phyloP scores from a whole-genome alignment of 192 early-diverging fungal genomes.

The Mortierella claussenii region DNA sequence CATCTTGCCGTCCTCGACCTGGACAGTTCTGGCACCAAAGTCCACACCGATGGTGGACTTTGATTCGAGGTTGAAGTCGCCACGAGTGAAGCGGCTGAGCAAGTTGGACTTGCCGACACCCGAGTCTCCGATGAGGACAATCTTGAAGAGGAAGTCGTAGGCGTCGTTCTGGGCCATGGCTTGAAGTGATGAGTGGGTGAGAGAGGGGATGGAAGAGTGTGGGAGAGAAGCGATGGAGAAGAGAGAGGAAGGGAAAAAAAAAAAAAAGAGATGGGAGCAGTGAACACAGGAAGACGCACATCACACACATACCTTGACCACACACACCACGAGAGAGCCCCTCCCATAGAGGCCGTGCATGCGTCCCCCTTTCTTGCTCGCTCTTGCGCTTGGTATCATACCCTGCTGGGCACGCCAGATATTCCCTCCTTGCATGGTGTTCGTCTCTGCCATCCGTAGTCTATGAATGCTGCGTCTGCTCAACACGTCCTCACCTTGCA shows the following conservation, averaged over 20 bases:
- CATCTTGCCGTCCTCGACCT: slow-evolving; percentile 84
- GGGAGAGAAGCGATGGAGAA: slow-evolving; percentile 1
- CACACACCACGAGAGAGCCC: too few relatives aligned
- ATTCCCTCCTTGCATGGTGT: too few relatives aligned
- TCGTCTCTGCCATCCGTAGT: too few relatives aligned
- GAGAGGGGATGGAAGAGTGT: background rate
- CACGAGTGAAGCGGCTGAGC: slow-evolving; percentile 76
- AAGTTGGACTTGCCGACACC: slow-evolving; percentile 89
- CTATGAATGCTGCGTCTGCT: too few relatives aligned
- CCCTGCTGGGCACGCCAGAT: too few relatives aligned
- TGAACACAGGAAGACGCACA: too few relatives aligned
- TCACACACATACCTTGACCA: too few relatives aligned
- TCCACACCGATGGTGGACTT: slow-evolving; percentile 59
- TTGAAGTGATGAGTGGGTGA: background rate
- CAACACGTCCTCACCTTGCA: too few relatives aligned
- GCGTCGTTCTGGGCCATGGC: slow-evolving; percentile 69
- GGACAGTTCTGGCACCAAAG: slow-evolving; percentile 51
- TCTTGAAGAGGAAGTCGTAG: slow-evolving; percentile 78
- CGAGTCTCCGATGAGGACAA: slow-evolving; percentile 79
- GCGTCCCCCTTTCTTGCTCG: too few relatives aligned
- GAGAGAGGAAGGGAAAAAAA: background rate
- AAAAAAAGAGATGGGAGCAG: too few relatives aligned
- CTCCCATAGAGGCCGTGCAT: too few relatives aligned
- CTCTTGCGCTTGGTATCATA: too few relatives aligned
- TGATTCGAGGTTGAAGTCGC: slow-evolving; percentile 56